Evolutionary conservation across 2,329 filamentous ascomycete species (phyloP), one percentile per base, ranked within the genome.

Genomic region (Colletotrichum paranaense): DNA sequence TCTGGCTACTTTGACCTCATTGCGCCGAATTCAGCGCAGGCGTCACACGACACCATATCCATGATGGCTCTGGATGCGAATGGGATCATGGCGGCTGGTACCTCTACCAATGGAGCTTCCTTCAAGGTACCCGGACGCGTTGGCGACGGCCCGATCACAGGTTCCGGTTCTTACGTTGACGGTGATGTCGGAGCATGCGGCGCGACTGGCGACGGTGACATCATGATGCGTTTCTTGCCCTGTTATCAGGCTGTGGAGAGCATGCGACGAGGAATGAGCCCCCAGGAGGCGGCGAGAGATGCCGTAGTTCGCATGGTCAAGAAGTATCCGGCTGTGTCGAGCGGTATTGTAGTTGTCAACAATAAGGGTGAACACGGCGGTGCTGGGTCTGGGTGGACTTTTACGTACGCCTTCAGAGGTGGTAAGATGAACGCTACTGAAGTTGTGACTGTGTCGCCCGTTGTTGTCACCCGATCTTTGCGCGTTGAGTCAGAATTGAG

Each of bases 211-310:
- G 88, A 90, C 67, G 88, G 88, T 0, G 88, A 90, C 76, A 79
- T 89, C 72, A 89, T 90, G 87, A 88, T 89, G 85, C 83, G 88
- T 4, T 89, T 89, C 74, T 77, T 90, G 28, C 88, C 88, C 0
- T 90, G 88, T 76, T 90, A 90, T 75, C 88, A 90, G 76, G 88
- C 88, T 1, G 85, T 90, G 1, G 88, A 90, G 80, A 89, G 81
- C 71, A 72, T 90, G 78, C 81, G 88, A 12, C 79, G 77, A 1
- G 88, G 88, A 1, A 84, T 89, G 84, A 78, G 78, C 0, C 87
- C 88, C 0, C 80, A 77, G 5, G 81, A 84, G 38, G 88, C 88
- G 0, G 88, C 88, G 0, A 83, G 87, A 59, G 87, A 90, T 68
- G 87, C 84, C 0, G 87, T 90, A 0, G 67, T 76, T 1, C 81